Conservation (phyloP, 768 basidiomycete species). For the Pulveroboletus sp. region DNA sequence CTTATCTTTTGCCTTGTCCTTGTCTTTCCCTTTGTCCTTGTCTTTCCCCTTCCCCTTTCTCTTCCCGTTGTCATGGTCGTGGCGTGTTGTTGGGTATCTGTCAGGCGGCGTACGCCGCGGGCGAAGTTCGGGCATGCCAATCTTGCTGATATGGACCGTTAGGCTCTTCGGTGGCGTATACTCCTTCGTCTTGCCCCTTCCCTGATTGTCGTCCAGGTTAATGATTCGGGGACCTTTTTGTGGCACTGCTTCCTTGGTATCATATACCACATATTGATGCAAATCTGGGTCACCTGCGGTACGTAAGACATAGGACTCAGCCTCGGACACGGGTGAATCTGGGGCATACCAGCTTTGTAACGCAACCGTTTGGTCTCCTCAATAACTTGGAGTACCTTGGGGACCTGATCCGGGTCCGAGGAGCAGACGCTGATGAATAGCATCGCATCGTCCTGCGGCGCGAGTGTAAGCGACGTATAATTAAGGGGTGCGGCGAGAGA, state of each 20-base stretch:
- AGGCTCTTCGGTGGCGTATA: constrained; percentile 71
- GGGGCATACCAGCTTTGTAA: constrained; percentile 61
- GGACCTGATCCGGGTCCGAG: constrained; percentile 57
- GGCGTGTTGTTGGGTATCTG: neutral
- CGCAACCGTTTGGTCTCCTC: constrained; percentile 77
- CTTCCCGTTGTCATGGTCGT: constrained; percentile 5
- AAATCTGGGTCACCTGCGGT: constrained; percentile 54
- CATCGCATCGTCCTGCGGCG: constrained; percentile 69
- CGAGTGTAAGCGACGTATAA: neutral
- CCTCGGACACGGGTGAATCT: neutral
- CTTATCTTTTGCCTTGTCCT: constrained; percentile 36
- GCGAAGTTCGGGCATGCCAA: constrained; percentile 78
- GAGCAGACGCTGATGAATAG: constrained; percentile 75
- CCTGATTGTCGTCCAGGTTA: constrained; percentile 49
- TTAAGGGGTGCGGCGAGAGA: neutral
- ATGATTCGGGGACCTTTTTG: constrained; percentile 64
- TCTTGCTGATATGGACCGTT: constrained; percentile 79
- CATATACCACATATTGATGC: constrained; percentile 76
- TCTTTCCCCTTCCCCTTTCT: constrained; percentile 11
- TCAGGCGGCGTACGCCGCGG: constrained; percentile 7
- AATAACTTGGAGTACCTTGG: constrained; percentile 78
- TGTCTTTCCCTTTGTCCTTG: constrained; percentile 23
- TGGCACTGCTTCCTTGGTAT: constrained; percentile 36
- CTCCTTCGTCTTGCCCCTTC: constrained; percentile 42
- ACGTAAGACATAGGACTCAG: constrained; percentile 28